Percentiles rank a stretch among this genome's conserved stretches.
Evolutionary conservation across 1,284 basidiomycete species (phyloP).

Genomic region (Paramarasmius palmivorus): DNA sequence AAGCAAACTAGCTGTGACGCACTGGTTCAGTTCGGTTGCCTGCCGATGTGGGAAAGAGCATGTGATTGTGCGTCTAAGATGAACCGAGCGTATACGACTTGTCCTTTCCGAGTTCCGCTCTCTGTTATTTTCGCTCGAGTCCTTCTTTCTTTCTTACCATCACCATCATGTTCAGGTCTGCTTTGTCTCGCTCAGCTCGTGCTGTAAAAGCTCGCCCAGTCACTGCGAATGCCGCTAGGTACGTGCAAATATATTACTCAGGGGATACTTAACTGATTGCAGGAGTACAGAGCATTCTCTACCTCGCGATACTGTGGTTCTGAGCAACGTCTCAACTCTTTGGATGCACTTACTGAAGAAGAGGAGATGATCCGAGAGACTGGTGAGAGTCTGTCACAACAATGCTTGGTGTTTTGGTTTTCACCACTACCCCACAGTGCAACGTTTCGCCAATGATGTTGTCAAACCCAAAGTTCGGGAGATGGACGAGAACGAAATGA

Average conservation of each 20-base stretch:
- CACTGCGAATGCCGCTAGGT: conserved; percentile 7
- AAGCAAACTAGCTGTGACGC: not conserved
- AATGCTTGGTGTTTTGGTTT: not conserved
- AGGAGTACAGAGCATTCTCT: conserved; percentile 36
- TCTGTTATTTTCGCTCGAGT: not conserved
- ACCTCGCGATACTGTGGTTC: conserved; percentile 36
- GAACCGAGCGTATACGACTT: too few species aligned
- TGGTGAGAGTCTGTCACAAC: conserved; percentile 50
- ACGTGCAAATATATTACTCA: not conserved
- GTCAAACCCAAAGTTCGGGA: conserved; percentile 89
- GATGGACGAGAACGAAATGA: conserved; percentile 97
- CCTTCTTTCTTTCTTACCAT: conserved; percentile 8
- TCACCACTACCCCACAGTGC: conserved; percentile 48
- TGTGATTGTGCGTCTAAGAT: too few species aligned
- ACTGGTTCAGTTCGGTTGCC: not conserved
- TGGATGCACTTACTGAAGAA: conserved; percentile 87
- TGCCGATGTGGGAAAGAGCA: too few species aligned
- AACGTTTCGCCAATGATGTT: conserved; percentile 87
- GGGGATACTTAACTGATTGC: not conserved
- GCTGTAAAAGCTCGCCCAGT: not conserved
- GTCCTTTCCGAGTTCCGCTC: conserved; percentile 5
- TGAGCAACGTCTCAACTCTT: conserved; percentile 48
- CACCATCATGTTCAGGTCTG: conserved; percentile 24
- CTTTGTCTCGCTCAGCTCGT: conserved; percentile 15
- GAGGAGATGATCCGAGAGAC: conserved; percentile 89